Percentiles rank a stretch among this genome's conserved stretches.
Evolutionary conservation across 176 grass and related monocot species (phyloP).

Genomic region (Carex scoparia): DNA sequence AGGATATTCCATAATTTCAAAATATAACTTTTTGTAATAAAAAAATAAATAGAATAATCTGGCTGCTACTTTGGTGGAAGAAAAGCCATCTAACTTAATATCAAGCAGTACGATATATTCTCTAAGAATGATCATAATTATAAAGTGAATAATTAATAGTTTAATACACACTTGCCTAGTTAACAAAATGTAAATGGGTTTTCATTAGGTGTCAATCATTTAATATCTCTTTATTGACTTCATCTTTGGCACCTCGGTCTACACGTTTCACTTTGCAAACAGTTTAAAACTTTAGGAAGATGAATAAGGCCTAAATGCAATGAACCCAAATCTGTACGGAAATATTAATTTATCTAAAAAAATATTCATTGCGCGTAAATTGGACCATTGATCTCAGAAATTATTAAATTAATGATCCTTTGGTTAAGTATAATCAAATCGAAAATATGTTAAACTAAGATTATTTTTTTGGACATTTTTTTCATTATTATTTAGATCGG

Average conservation of each 20-base stretch:
- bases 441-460: too few relatives aligned
- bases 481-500: too few relatives aligned
- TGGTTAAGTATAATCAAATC: not conserved
- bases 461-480: too few relatives aligned
- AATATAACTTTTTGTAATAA: too few relatives aligned
- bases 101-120: too few relatives aligned
- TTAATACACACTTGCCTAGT: too few relatives aligned
- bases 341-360: not conserved
- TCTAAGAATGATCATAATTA: too few relatives aligned
- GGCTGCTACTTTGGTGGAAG: too few relatives aligned
- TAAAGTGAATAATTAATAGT: too few relatives aligned
- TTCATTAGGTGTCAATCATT: not conserved
- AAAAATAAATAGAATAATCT: too few relatives aligned
- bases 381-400: not conserved
- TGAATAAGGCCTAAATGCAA: not conserved
- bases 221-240: constrained; percentile 3
- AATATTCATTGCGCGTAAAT: not conserved
- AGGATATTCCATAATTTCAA: too few relatives aligned
- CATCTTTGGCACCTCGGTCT: not conserved
- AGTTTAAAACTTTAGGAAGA: not conserved
- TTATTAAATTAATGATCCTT: not conserved
- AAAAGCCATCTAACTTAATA: too few relatives aligned
- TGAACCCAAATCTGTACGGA: not conserved
- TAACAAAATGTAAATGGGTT: not conserved
- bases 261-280: not conserved